Conservation (phyloP, 768 basidiomycete species). For the Suillus hirtellus region DNA sequence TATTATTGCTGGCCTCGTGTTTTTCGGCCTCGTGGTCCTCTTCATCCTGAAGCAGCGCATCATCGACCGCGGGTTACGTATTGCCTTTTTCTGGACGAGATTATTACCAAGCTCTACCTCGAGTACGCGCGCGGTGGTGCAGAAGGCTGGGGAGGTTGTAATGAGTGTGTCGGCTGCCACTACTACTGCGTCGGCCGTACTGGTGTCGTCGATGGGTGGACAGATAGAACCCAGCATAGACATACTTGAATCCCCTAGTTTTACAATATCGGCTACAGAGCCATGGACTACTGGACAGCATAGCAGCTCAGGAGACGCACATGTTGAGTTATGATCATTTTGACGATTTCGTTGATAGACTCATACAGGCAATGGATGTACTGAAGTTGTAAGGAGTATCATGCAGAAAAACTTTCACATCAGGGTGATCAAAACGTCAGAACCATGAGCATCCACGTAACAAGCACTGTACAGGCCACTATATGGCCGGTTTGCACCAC, state of each 20-base stretch:
- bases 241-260: not conserved
- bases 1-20: conserved; percentile 45
- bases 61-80: conserved; percentile 71
- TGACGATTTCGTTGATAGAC: too few relatives aligned
- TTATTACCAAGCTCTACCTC: conserved; percentile 57
- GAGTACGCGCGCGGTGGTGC: not conserved
- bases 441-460: too few relatives aligned
- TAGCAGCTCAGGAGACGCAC: not conserved
- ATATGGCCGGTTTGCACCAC: not conserved
- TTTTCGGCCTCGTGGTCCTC: conserved; percentile 80
- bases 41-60: conserved; percentile 89
- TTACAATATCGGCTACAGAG: not conserved
- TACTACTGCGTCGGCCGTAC: not conserved
- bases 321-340: not conserved
- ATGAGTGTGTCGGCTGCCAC: not conserved
- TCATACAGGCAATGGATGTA: too few relatives aligned
- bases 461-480: too few relatives aligned
- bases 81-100: conserved; percentile 88
- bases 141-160: conserved; percentile 8
- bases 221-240: not conserved
- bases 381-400: too few relatives aligned
- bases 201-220: not conserved
- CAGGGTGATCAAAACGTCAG: too few relatives aligned
- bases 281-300: not conserved
- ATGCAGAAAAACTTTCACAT: too few relatives aligned